Conservation (phyloP, 805 yeast genomes). For the Saccharomycopsis sp. region DNA sequence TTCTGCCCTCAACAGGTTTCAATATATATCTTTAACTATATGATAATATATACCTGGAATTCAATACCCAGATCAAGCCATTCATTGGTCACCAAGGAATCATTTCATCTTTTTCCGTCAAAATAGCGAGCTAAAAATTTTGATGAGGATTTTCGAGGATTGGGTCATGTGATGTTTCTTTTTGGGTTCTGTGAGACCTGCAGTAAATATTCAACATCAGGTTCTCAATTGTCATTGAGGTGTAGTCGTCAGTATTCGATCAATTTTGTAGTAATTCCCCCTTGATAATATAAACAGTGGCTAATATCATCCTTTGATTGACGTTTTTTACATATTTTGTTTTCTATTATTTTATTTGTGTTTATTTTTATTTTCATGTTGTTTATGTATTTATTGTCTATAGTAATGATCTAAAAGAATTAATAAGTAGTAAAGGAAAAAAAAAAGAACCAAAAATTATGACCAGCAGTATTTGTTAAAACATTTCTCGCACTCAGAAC, state of each 20-base stretch:
- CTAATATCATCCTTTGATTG: too few relatives aligned
- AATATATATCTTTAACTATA: neutral
- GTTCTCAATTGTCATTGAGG: too few relatives aligned
- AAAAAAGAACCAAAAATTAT: neutral
- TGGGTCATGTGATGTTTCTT: neutral
- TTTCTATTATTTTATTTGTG: too few relatives aligned
- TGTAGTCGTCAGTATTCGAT: too few relatives aligned
- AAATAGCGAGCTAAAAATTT: neutral
- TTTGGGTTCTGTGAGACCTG: too few relatives aligned
- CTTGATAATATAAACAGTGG: too few relatives aligned
- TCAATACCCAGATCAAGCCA: neutral
- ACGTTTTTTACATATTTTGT: too few relatives aligned
- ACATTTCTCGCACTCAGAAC: conserved; percentile 62
- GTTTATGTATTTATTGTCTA: too few relatives aligned
- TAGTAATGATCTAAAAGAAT: too few relatives aligned
- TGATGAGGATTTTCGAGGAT: neutral
- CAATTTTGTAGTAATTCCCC: too few relatives aligned
- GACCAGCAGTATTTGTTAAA: conserved; percentile 69
- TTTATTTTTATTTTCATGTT: too few relatives aligned
- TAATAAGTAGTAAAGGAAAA: neutral
- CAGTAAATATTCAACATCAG: too few relatives aligned
- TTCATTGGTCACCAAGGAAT: neutral
- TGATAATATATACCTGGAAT: neutral
- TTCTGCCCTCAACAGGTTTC: neutral
- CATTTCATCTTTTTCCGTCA: neutral